Percentiles rank a stretch among this genome's conserved stretches.
Conservation (phyloP, 441 rosid species). For the Melastoma candidum region DNA sequence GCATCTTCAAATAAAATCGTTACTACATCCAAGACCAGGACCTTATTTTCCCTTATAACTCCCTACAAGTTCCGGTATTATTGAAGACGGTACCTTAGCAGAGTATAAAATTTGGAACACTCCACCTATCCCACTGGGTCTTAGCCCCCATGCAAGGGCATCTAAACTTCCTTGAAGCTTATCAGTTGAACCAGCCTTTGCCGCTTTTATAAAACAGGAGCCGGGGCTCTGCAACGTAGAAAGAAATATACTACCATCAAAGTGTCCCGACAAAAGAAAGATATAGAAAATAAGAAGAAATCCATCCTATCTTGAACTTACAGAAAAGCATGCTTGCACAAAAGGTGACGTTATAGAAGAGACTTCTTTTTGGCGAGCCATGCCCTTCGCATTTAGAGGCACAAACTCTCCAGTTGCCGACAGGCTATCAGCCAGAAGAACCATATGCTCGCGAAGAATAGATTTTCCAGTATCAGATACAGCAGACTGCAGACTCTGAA, state of each 20-base stretch:
- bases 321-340: constrained; percentile 92
- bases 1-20: no score
- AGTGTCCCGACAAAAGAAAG: not conserved
- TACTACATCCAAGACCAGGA: no score
- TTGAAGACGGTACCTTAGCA: constrained; percentile 31
- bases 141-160: constrained; percentile 85
- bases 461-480: constrained; percentile 76
- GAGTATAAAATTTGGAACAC: constrained; percentile 67
- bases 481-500: constrained; percentile 74
- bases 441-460: constrained; percentile 64
- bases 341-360: constrained; percentile 66
- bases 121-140: constrained; percentile 77
- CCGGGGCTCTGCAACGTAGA: constrained; percentile 68
- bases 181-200: constrained; percentile 67
- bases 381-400: constrained; percentile 68
- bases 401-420: constrained; percentile 92
- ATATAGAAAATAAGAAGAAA: constrained; percentile 1
- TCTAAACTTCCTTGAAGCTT: constrained; percentile 78
- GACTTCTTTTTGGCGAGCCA: constrained; percentile 52
- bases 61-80: no score
- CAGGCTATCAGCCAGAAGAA: constrained; percentile 58
- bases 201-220: constrained; percentile 73
- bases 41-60: no score
- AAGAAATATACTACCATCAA: constrained; percentile 4
- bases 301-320: constrained; percentile 24